Evolutionary conservation across 2,329 filamentous ascomycete genomes (phyloP).

Genomic region (Aphanocladium album): DNA sequence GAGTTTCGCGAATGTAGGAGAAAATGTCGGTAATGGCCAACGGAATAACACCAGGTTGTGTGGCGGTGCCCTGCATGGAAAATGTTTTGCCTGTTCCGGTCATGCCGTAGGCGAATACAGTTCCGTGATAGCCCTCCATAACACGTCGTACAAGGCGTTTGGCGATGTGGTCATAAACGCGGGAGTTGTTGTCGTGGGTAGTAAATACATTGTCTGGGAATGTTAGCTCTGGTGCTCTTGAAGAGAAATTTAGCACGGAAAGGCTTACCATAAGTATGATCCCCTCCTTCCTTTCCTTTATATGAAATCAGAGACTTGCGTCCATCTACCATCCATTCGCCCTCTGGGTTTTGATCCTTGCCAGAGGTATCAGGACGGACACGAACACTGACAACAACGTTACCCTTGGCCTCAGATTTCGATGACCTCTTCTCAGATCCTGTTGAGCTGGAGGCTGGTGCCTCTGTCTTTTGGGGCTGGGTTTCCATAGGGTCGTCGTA

Average conservation of each 20-base stretch:
- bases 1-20: conserved; percentile 96
- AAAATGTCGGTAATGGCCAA: conserved; percentile 98
- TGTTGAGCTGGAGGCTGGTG: conserved; percentile 24
- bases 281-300: conserved; percentile 81
- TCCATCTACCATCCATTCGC: conserved; percentile 90
- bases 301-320: conserved; percentile 78
- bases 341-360: conserved; percentile 59
- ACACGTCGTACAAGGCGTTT: conserved; percentile 92
- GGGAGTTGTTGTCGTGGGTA: conserved; percentile 86
- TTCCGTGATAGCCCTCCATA: conserved; percentile 98
- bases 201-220: conserved; percentile 88
- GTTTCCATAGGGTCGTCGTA: conserved; percentile 73
- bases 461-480: conserved; percentile 23
- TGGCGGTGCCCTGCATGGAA: conserved; percentile 97
- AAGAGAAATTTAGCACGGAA: background rate
- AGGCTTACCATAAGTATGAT: conserved; percentile 80
- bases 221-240: conserved; percentile 17
- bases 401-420: conserved; percentile 75
- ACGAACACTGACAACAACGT: conserved; percentile 91
- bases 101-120: conserved; percentile 98
- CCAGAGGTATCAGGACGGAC: conserved; percentile 75
- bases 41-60: conserved; percentile 92
- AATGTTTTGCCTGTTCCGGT: conserved; percentile 98
- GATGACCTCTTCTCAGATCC: conserved; percentile 44
- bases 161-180: conserved; percentile 89